Conservation (phyloP, 2,329 filamentous ascomycete genomes). For the Thielaviopsis ethacetica region DNA sequence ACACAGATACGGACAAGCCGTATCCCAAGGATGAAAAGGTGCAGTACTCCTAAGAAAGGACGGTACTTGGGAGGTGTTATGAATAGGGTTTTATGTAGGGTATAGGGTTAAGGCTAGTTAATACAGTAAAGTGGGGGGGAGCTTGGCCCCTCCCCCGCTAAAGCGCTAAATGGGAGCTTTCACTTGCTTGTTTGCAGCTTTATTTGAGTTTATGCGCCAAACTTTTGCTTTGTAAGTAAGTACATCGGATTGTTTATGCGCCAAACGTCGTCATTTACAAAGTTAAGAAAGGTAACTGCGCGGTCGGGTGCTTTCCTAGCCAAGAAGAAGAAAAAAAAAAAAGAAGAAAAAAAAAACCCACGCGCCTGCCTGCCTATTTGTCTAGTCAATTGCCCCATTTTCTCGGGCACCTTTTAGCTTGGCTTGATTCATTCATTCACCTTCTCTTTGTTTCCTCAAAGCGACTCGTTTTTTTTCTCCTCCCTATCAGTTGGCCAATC, state of each 20-base stretch:
- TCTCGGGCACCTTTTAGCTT: too few species aligned
- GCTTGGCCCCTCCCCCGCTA: background rate
- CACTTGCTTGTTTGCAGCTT: background rate
- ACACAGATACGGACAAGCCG: background rate
- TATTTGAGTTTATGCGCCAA: background rate
- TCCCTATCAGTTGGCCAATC: background rate
- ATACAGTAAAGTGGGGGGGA: background rate
- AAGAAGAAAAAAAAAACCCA: too few species aligned
- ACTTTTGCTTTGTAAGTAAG: too few species aligned
- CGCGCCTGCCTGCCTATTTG: too few species aligned
- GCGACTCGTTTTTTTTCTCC: background rate
- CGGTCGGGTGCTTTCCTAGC: too few species aligned
- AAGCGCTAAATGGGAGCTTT: background rate
- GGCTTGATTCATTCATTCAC: too few species aligned
- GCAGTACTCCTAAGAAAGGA: background rate
- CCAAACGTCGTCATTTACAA: too few species aligned
- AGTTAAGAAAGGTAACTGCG: too few species aligned
- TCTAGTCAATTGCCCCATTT: too few species aligned
- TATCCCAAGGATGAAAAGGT: slow-evolving; percentile 1
- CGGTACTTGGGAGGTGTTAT: background rate
- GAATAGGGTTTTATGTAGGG: background rate
- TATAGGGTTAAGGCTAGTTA: background rate
- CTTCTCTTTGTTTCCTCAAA: background rate
- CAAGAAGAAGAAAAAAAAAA: too few species aligned
- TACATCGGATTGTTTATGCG: background rate